A percentile compares a stretch with the other conserved stretches of the same genome.
These are phyloP conservation scores for Kurtzmaniella cleridarum DNA, from an alignment of 805 yeast species.

Conservation along the genomic window DNA sequence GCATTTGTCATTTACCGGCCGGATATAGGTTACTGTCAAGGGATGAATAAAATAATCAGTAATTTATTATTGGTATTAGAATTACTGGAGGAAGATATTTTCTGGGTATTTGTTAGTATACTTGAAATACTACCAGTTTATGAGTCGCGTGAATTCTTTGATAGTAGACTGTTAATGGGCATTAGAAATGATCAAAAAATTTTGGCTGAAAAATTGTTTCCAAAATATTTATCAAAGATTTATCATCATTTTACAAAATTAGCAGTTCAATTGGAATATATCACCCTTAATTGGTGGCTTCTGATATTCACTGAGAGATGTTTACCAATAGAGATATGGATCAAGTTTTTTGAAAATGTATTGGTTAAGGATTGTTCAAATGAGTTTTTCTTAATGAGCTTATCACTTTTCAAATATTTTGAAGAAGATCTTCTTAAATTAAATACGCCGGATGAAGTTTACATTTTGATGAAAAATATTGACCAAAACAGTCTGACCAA, in stretches of 20 bases:
- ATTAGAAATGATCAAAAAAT: conserved; percentile 38
- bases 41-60: conserved; percentile 57
- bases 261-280: conserved; percentile 42
- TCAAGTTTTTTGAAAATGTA: conserved; percentile 47
- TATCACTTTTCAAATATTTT: conserved; percentile 33
- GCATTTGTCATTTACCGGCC: conserved; percentile 46
- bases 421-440: conserved; percentile 24
- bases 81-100: conserved; percentile 43
- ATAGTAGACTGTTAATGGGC: conserved; percentile 11
- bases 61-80: conserved; percentile 36
- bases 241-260: conserved; percentile 25
- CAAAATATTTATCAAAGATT: conserved; percentile 35
- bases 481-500: conserved; percentile 13
- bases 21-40: conserved; percentile 52
- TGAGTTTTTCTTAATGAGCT: conserved; percentile 22
- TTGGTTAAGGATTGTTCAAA: conserved; percentile 16
- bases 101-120: conserved; percentile 47
- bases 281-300: conserved; percentile 55
- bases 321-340: conserved; percentile 46
- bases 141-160: conserved; percentile 9
- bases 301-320: conserved; percentile 46
- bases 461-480: conserved; percentile 28
- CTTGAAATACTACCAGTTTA: conserved; percentile 20
- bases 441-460: conserved; percentile 23
- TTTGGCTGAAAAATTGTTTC: conserved; percentile 26